Conservation (phyloP, 495 filamentous ascomycete genomes). For the Xylaria acuta region DNA sequence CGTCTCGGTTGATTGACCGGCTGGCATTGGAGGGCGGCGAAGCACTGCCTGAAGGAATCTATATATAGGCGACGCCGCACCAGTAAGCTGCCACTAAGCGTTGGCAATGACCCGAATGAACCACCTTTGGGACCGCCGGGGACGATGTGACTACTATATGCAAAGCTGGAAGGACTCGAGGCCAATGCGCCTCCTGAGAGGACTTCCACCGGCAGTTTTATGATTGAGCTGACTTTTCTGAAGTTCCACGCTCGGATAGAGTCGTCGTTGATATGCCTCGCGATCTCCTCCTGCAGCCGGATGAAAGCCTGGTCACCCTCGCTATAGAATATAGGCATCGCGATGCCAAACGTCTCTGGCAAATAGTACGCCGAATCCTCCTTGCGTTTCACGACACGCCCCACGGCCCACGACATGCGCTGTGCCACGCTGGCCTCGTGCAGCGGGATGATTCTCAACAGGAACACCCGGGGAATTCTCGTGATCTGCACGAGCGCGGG, state of each 20-base stretch:
- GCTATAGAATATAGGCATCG: conserved; percentile 29
- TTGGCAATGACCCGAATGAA: not conserved
- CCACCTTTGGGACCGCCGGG: not conserved
- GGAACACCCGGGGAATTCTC: conserved; percentile 4
- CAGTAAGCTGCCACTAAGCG: not conserved
- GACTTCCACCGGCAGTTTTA: not conserved
- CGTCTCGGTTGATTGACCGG: not conserved
- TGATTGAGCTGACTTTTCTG: not conserved
- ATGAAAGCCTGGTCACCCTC: conserved; percentile 34
- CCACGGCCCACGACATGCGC: conserved; percentile 29
- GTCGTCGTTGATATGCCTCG: conserved; percentile 33
- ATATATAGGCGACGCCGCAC: not conserved
- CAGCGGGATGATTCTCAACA: not conserved
- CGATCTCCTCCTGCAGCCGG: conserved; percentile 40
- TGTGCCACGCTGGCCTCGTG: conserved; percentile 21
- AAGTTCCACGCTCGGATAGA: conserved; percentile 35
- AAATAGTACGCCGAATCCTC: conserved; percentile 30
- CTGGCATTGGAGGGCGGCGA: not conserved
- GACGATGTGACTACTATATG: not conserved
- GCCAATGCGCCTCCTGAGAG: not conserved
- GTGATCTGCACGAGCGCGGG: not conserved
- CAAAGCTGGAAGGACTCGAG: not conserved
- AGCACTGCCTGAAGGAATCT: not conserved
- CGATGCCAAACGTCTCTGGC: conserved; percentile 25
- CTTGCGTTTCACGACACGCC: conserved; percentile 18